phyloP scores from a whole-genome alignment of 2,329 filamentous ascomycete genomes.

The Colletotrichum magnum region DNA sequence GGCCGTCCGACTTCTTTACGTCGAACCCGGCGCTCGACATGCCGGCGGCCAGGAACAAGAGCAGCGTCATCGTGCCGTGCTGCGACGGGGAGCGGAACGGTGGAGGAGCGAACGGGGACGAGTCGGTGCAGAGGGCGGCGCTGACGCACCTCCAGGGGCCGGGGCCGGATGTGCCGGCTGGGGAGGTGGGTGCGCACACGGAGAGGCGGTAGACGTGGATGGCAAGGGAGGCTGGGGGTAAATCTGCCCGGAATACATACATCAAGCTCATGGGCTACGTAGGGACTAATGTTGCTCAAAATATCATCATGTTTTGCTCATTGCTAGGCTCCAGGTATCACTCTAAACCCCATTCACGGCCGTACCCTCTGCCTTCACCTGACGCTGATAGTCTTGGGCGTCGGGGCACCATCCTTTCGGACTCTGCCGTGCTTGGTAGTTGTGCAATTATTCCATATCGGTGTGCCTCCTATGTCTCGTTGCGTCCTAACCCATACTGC shows the following conservation, averaged over 20 bases:
- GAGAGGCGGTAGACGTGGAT: background rate
- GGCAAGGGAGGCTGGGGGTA: background rate
- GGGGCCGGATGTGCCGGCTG: conserved; percentile 45
- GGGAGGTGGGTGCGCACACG: conserved; percentile 42
- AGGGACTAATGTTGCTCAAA: too few relatives aligned
- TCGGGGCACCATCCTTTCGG: too few relatives aligned
- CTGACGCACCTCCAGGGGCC: conserved; percentile 52
- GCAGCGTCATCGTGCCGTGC: conserved; percentile 58
- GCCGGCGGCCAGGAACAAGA: conserved; percentile 54
- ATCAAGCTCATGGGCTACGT: background rate
- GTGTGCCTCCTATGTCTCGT: too few relatives aligned
- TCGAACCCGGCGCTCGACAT: conserved; percentile 63
- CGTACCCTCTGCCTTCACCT: too few relatives aligned
- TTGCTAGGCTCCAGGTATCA: too few relatives aligned
- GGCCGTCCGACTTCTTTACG: conserved; percentile 62
- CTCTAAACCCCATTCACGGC: too few relatives aligned
- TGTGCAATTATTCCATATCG: too few relatives aligned
- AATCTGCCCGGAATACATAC: too few relatives aligned
- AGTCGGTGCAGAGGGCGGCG: conserved; percentile 48
- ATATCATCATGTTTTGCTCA: too few relatives aligned
- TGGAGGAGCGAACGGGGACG: conserved; percentile 20
- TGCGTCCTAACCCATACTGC: too few relatives aligned
- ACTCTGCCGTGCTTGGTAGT: too few relatives aligned
- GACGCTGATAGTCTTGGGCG: too few relatives aligned
- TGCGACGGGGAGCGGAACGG: conserved; percentile 42